Evolutionary conservation across 2,329 filamentous ascomycete species (phyloP), one percentile per base, ranked within the genome.

Genomic region (Chaetomium sp.): DNA sequence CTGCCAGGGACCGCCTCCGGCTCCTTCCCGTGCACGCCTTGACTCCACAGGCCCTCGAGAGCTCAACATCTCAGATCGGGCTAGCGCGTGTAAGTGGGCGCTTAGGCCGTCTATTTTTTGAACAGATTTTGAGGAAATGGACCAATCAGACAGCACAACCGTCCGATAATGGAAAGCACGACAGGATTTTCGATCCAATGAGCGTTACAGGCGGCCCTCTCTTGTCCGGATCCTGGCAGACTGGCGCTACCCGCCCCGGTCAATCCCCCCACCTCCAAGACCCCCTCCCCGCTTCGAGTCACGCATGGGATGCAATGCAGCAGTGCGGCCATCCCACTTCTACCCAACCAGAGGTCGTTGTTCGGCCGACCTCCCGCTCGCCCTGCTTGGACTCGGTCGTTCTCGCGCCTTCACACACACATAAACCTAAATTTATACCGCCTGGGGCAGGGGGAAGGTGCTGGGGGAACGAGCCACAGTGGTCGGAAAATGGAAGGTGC

Each of bases 341-440:
- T 62, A 60, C 63, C 66, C 67, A 69, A 68, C 67, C 66, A 68
- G 63, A 62, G 62, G 46, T 63, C 65, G 65, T 61, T 55, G 57
- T 62, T 62, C 59, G 56, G 59, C 60, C 60, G 55, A 44, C 61
- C 64, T 67, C 60, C 65, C 64, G 66, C 65, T 64, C 52, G 53
- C 49, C 33, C 52, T 52, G 53, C 56, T 19, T 47, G 43, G 40
- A n/a, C 35, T 54, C 53, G 54, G 56, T 55, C 54, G 40, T 55
- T 59, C 52, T 58, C 42, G 35, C 43, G 46, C 37, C 49, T 51
- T 34, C 54, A 55, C 57, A 61, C 59, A 48, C 53, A 55, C 51
- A 56, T 45, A 58, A 55, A 64, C 59, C 65, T 66, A 66, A 66
- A 63, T 66, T 67, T 66, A 67, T 65, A 61, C 50, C 12, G 44